Base-by-base conservation (phyloP, 306 rosid species). In the Cucurbita pepo region DNA sequence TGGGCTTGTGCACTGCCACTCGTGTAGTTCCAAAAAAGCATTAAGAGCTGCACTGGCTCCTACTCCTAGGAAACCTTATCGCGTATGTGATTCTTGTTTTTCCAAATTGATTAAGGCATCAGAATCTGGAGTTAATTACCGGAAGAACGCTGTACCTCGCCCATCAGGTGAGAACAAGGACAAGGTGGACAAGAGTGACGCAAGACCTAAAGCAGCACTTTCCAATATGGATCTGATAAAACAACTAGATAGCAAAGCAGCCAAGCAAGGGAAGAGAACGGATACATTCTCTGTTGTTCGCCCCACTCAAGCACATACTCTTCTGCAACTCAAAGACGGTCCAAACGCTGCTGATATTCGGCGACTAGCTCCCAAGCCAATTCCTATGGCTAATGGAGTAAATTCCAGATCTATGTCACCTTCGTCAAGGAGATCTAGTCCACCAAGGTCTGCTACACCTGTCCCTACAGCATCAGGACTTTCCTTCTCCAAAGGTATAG, bases 401-500 rank as follows among this genome's bases (percentile, higher is more conserved):
- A 95, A 86, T 84, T 91, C 96, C 6, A 88, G 97, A 81, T 86
- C 96, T 9, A 90, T 88, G 38, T 94, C 99, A 16, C 99, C 99
- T 77, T 88, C 89, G 81, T 95, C 97, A 1, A 85, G 95, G 81
- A 86, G 90, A 78, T 80, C 96, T 51, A 89, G 96, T 70, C 99
- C 99, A 40, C 96, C 97, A 41, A 97, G 99, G 67, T 95, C 94
- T 14, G 97, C 96, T 18, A 95, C 97, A 0, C 99, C 99, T 61
- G 81, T 88, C 77, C 96, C 99, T 55, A 95, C 99, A 61, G 88
- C 90, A 53, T 86, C 95, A 0, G 99, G 99, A 72, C 97, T 95
- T 83, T 95, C 97, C 65, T 89, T 95, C 83, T 89, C 99, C 14
- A 89, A 89, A 81, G 87, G 88, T 78, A 70, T 83, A 61, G 77